phyloP scores from a whole-genome alignment of 2,329 filamentous ascomycete species.

The Pseudogymnoascus sp. region DNA sequence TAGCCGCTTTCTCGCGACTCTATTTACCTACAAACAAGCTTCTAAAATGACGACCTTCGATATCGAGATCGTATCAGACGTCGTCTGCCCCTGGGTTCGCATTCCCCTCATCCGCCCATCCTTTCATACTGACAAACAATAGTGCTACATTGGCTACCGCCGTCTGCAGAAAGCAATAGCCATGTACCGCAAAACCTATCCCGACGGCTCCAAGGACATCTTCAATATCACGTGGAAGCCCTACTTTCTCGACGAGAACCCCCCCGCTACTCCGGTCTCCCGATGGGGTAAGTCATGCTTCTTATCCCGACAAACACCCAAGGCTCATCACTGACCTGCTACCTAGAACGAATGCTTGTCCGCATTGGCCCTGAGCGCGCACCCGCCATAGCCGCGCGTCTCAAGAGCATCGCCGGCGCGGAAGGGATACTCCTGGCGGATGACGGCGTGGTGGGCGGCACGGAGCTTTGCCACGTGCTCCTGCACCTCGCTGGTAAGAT shows the following conservation, averaged over 20 bases:
- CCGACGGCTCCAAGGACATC: slow-evolving; percentile 51
- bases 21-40: not conserved
- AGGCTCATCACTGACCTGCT: not conserved
- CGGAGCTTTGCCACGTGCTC: not conserved
- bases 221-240: slow-evolving; percentile 71
- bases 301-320: not conserved
- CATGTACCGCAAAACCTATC: slow-evolving; percentile 55
- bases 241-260: slow-evolving; percentile 61
- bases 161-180: slow-evolving; percentile 66
- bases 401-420: not conserved
- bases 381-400: not conserved
- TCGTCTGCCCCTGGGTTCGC: slow-evolving; percentile 58
- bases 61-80: slow-evolving; percentile 75
- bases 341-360: not conserved
- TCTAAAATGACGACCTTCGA: slow-evolving; percentile 63
- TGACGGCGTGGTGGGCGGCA: not conserved
- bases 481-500: not conserved
- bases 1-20: not conserved
- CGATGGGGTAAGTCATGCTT: not conserved
- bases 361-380: not conserved
- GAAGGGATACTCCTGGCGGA: not conserved
- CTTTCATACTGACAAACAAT: not conserved
- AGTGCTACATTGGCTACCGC: slow-evolving; percentile 71
- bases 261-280: not conserved
- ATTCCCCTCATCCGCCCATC: not conserved